Base-by-base conservation (phyloP, 495 filamentous ascomycete genomes). In the Paragyromitra xinjiangensis region DNA sequence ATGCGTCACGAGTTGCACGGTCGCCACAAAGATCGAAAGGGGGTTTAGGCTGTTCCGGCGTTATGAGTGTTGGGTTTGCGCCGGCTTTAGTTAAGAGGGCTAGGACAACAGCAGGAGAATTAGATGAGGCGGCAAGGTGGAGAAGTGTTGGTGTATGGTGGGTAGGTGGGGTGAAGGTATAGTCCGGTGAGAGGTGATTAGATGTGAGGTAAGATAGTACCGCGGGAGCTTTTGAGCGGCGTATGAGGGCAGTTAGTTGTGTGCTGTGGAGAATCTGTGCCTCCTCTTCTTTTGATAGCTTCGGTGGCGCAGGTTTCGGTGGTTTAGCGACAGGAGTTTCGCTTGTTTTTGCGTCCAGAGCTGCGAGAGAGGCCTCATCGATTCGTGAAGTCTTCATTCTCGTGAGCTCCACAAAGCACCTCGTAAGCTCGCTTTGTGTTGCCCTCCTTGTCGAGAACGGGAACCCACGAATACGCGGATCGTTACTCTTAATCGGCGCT, bases 381-480 rank as follows among this genome's bases (percentile, higher is more conserved):
- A 98, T 87, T 64, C 91, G 88, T 71, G 88, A 91, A 62, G 97
- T 86, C 83, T 99, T 98, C 9, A 96, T 88, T 1, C 95, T 86
- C 0, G 95, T 99, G 6, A 99, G 86, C 82, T 99, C 96, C 71
- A 94, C 91, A 80, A 97, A 99, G 62, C 90, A 89, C 22, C 94
- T 89, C 92, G 97, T 94, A 0, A 99, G 90, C 83, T 99, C 95
- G 44, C 90, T 92, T 77, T 99, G 94, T 0, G 95, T 99, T 2
- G 95, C 94, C 29, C 95, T 87, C n/a, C 95, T 89, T 9, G 95
- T 99, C 84, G 88, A 96, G 84, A 99, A 98, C 0, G 95, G 95
- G 80, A 99, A 97, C 0, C 92, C 91, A 55, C 96, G 88, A 77
- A 95, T 86, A n/a, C 96, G 88, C 1, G 90, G 86, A 80, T 99